phyloP scores from a whole-genome alignment of 2,329 filamentous ascomycete species.

The Phaeosphaeriaceae sp. region DNA sequence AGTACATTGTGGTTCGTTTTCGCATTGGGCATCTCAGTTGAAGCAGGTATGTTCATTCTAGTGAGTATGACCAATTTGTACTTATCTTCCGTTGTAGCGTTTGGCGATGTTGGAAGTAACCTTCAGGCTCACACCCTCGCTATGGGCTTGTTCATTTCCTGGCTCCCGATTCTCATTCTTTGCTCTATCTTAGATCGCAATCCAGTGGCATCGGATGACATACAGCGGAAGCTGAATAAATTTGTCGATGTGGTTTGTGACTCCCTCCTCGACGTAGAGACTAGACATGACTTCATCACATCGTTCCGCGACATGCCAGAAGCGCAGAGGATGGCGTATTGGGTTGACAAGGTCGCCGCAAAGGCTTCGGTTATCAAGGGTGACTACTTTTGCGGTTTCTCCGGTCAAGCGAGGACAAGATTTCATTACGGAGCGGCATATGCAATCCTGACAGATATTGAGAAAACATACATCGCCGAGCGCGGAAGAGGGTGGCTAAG shows the following conservation, averaged over 20 bases:
- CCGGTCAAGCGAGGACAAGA: slow-evolving; percentile 31
- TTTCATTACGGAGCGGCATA: slow-evolving; percentile 50
- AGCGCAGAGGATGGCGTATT: slow-evolving; percentile 21
- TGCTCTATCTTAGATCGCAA: slow-evolving; percentile 55
- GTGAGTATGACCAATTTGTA: neutral
- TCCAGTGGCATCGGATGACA: slow-evolving; percentile 48
- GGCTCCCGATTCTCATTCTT: slow-evolving; percentile 53
- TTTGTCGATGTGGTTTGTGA: slow-evolving; percentile 42
- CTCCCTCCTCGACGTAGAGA: slow-evolving; percentile 32
- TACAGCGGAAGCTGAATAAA: slow-evolving; percentile 46
- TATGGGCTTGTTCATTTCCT: slow-evolving; percentile 51
- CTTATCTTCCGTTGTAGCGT: slow-evolving; percentile 23
- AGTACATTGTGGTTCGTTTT: slow-evolving; percentile 52
- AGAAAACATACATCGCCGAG: slow-evolving; percentile 43
- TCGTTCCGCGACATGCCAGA: slow-evolving; percentile 30
- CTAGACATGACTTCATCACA: slow-evolving; percentile 28
- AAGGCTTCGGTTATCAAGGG: slow-evolving; percentile 23
- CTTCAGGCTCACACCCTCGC: slow-evolving; percentile 52
- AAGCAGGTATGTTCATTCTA: neutral
- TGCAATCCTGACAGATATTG: slow-evolving; percentile 49
- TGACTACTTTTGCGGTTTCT: slow-evolving; percentile 49
- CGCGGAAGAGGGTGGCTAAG: slow-evolving; percentile 44
- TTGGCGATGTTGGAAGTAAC: slow-evolving; percentile 44
- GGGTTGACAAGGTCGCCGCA: slow-evolving; percentile 30
- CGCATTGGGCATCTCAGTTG: slow-evolving; percentile 41